phyloP scores from a whole-genome alignment of 176 grass and related monocot species.

The Oryza longistaminata region DNA sequence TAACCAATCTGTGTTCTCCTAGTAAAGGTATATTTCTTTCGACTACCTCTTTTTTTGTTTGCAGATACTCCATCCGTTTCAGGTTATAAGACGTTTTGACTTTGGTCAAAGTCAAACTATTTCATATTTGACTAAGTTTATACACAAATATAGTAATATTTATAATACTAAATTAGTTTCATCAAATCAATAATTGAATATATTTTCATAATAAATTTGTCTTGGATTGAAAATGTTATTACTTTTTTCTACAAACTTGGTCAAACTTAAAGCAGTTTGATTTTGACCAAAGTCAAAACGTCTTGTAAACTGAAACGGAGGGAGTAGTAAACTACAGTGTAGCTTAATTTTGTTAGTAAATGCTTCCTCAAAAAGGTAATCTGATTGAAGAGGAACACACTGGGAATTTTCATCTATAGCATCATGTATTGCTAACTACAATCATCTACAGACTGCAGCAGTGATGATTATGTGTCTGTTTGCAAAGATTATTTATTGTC shows the following conservation, averaged over 20 bases:
- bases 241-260: too few species aligned
- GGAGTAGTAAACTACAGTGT: not conserved
- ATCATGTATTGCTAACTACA: not conserved
- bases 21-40: not conserved
- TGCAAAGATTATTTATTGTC: not conserved
- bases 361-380: not conserved
- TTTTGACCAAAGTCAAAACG: too few species aligned
- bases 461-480: not conserved
- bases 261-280: too few species aligned
- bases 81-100: too few species aligned
- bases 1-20: not conserved
- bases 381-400: not conserved
- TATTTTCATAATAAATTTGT: too few species aligned
- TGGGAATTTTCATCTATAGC: not conserved
- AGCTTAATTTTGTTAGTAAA: not conserved
- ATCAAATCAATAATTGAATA: too few species aligned
- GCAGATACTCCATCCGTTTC: not conserved
- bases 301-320: too few species aligned
- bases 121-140: too few species aligned
- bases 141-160: too few species aligned
- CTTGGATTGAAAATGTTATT: too few species aligned
- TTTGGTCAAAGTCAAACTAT: too few species aligned
- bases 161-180: too few species aligned
- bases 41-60: slow-evolving; percentile 4
- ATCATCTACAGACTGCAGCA: not conserved